Conservation (phyloP, 805 yeast genomes). For the Lachancea dasiensis region DNA sequence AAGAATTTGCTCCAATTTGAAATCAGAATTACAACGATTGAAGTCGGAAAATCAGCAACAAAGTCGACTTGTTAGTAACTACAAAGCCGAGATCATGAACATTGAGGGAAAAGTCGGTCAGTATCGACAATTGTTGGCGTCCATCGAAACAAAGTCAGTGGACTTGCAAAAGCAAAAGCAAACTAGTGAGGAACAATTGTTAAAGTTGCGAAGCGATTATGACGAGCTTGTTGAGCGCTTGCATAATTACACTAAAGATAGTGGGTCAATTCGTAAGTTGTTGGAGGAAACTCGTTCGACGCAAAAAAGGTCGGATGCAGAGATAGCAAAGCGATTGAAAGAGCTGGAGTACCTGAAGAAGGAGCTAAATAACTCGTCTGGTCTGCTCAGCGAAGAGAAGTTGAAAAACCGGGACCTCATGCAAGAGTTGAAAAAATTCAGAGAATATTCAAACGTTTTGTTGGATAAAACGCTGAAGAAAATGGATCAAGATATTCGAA, state of each 20-base stretch:
- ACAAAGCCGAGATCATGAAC: constrained; percentile 20
- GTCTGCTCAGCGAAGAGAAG: constrained; percentile 43
- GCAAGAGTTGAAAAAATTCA: constrained; percentile 13
- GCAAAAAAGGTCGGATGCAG: constrained; percentile 19
- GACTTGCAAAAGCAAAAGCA: constrained; percentile 23
- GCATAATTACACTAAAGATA: constrained; percentile 19
- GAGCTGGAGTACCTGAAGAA: constrained; percentile 34
- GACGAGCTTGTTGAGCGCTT: constrained; percentile 15
- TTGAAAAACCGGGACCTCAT: constrained; percentile 29
- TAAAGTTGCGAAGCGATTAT: constrained; percentile 24
- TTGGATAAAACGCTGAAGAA: constrained; percentile 1
- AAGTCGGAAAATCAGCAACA: constrained; percentile 26
- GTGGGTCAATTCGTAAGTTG: constrained; percentile 18
- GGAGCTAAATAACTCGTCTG: constrained; percentile 40
- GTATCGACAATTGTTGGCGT: constrained; percentile 20
- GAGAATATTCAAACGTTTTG: constrained; percentile 1
- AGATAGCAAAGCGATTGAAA: constrained; percentile 23
- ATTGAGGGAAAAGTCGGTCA: constrained; percentile 20
- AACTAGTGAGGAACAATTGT: constrained; percentile 18
- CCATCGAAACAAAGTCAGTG: constrained; percentile 20
- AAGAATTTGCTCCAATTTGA: constrained; percentile 31
- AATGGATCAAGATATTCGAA: constrained; percentile 1
- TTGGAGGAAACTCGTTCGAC: constrained; percentile 23
- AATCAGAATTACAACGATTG: constrained; percentile 29
- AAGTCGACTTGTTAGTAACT: constrained; percentile 19